Conservation (phyloP, 257 asterid species). For the Gynochthodes officinalis region DNA sequence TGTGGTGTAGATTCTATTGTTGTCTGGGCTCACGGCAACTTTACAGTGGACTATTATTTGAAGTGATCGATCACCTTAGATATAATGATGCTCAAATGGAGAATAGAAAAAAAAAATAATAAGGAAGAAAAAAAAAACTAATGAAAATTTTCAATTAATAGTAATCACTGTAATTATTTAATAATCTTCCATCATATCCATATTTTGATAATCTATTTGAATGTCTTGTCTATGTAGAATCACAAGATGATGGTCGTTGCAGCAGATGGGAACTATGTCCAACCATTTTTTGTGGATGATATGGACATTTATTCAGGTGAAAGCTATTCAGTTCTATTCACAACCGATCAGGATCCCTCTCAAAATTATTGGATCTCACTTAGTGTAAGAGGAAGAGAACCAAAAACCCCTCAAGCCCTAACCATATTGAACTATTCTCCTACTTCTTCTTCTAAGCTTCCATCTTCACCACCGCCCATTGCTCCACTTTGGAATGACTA, state of each 20-base stretch:
- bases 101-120: no score
- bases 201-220: no score
- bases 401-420: slow-evolving; percentile 69
- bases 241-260: slow-evolving; percentile 74
- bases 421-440: slow-evolving; percentile 61
- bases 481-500: slow-evolving; percentile 70
- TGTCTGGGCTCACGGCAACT: no score
- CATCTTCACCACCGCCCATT: slow-evolving; percentile 47
- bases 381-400: slow-evolving; percentile 63
- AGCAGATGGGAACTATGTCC: slow-evolving; percentile 78
- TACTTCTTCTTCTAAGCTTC: slow-evolving; percentile 33
- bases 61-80: no score
- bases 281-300: slow-evolving; percentile 54
- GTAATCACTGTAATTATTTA: no score
- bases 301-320: slow-evolving; percentile 84
- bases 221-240: slow-evolving; percentile 27
- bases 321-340: slow-evolving; percentile 66
- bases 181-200: no score
- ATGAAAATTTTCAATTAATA: no score
- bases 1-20: no score
- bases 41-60: no score
- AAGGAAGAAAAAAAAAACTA: no score
- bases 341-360: slow-evolving; percentile 52
- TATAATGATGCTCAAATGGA: no score
- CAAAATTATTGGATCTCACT: slow-evolving; percentile 62